Percentiles rank a stretch among this genome's conserved stretches.
These are phyloP conservation scores for Aspergillus oerlinghausenensis DNA, from an alignment of 2,329 filamentous ascomycete species.

Conservation along the genomic window DNA sequence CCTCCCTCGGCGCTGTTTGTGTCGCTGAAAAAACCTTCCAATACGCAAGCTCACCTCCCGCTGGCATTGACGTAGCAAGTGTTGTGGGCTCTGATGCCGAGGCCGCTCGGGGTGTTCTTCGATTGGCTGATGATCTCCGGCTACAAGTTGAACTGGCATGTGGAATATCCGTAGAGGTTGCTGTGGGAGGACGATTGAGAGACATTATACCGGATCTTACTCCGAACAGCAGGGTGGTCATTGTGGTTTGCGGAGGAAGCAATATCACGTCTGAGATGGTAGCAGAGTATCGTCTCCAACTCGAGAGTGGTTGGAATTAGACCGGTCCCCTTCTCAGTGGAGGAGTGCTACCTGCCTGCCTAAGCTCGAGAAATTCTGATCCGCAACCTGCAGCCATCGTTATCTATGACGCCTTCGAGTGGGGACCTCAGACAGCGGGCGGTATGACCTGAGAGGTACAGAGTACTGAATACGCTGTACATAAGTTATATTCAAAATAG, in stretches of 20 bases:
- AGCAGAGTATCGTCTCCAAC: conserved; percentile 44
- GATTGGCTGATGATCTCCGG: conserved; percentile 72
- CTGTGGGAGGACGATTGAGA: conserved; percentile 18
- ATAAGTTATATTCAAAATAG: too few relatives aligned
- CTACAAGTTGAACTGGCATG: conserved; percentile 77
- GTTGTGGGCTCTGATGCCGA: conserved; percentile 67
- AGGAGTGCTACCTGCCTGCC: too few relatives aligned
- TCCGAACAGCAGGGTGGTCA: conserved; percentile 30
- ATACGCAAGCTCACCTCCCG: conserved; percentile 47
- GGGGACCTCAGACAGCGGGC: too few relatives aligned
- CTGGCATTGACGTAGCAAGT: conserved; percentile 46
- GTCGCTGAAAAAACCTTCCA: conserved; percentile 63
- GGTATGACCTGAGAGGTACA: too few relatives aligned
- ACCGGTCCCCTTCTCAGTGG: not conserved
- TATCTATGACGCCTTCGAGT: too few relatives aligned
- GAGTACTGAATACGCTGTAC: too few relatives aligned
- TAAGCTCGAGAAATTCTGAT: not conserved
- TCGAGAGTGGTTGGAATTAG: conserved; percentile 28
- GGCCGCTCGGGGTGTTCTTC: conserved; percentile 68
- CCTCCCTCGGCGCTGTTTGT: conserved; percentile 61
- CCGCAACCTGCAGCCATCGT: not conserved
- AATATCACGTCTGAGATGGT: conserved; percentile 51
- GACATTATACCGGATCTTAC: conserved; percentile 22
- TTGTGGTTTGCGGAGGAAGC: conserved; percentile 42
- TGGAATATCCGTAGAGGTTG: conserved; percentile 64